phyloP scores from a whole-genome alignment of 1,139 yeast genomes.

The Pichia sp. region DNA sequence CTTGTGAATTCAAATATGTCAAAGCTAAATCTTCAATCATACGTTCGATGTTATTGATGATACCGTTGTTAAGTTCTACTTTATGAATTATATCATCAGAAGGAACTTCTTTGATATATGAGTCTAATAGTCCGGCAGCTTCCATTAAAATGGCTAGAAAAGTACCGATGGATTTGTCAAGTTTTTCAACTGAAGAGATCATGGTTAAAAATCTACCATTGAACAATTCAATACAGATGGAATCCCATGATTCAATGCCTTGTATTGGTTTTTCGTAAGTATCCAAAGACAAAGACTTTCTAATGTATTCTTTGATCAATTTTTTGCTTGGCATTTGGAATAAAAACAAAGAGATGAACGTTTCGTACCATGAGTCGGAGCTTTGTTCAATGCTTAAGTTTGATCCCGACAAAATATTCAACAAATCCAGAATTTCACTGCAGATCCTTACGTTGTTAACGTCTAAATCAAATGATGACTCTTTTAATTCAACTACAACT shows the following conservation, averaged over 20 bases:
- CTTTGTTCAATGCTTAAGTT: slow-evolving; percentile 40
- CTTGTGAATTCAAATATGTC: slow-evolving; percentile 41
- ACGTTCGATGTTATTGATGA: slow-evolving; percentile 49
- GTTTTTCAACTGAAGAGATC: slow-evolving; percentile 49
- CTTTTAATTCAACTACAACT: slow-evolving; percentile 43
- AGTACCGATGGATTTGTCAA: slow-evolving; percentile 64
- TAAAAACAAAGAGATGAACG: slow-evolving; percentile 50
- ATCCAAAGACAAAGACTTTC: slow-evolving; percentile 12
- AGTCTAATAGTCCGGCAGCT: slow-evolving; percentile 48
- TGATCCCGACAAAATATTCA: slow-evolving; percentile 45
- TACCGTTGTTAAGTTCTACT: slow-evolving; percentile 14
- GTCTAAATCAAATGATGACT: slow-evolving; percentile 24
- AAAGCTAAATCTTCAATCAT: slow-evolving; percentile 55
- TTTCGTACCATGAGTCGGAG: slow-evolving; percentile 65
- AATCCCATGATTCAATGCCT: slow-evolving; percentile 39
- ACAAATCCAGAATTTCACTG: slow-evolving; percentile 35
- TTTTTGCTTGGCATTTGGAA: slow-evolving; percentile 51
- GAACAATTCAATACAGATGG: slow-evolving; percentile 52
- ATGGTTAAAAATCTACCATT: slow-evolving; percentile 52
- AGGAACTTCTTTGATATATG: slow-evolving; percentile 27
- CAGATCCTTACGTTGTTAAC: slow-evolving; percentile 26
- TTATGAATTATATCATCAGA: slow-evolving; percentile 6
- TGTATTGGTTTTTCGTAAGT: slow-evolving; percentile 14
- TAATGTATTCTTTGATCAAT: slow-evolving; percentile 35
- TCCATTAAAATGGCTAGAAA: slow-evolving; percentile 57